phyloP scores from a whole-genome alignment of 2,329 filamentous ascomycete genomes.

The Xylariaceae sp. region DNA sequence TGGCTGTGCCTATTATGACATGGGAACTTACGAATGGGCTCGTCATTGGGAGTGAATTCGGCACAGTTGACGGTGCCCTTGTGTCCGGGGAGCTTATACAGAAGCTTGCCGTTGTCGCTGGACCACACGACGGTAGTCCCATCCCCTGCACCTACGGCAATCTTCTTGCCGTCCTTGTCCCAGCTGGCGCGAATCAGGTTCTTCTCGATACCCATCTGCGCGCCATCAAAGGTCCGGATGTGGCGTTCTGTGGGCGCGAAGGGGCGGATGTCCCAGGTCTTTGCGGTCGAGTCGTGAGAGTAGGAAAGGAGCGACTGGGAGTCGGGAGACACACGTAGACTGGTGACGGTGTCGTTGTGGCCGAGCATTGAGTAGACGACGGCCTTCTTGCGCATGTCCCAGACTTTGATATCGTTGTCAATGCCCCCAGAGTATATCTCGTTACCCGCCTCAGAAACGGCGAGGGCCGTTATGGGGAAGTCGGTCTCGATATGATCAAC shows the following conservation, averaged over 20 bases:
- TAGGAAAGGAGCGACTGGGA: constrained; percentile 87
- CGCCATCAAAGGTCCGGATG: constrained; percentile 88
- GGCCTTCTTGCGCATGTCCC: constrained; percentile 90
- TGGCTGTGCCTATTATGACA: too few relatives aligned
- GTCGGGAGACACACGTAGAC: constrained; percentile 86
- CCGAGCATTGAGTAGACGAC: constrained; percentile 84
- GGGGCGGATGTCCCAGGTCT: constrained; percentile 93
- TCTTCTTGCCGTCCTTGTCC: constrained; percentile 79
- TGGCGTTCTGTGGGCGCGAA: constrained; percentile 87
- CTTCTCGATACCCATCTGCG: constrained; percentile 80
- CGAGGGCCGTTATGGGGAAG: constrained; percentile 87
- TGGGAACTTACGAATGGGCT: constrained; percentile 74
- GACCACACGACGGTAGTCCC: constrained; percentile 92
- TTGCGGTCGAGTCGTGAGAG: constrained; percentile 87
- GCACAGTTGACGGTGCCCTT: constrained; percentile 94
- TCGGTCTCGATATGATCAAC: constrained; percentile 85
- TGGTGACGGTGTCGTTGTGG: constrained; percentile 89
- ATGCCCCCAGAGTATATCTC: constrained; percentile 94
- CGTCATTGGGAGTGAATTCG: constrained; percentile 78
- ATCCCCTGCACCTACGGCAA: constrained; percentile 86
- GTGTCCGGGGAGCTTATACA: constrained; percentile 94
- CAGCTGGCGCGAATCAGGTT: constrained; percentile 88
- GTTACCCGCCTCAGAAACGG: constrained; percentile 89
- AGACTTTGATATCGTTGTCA: constrained; percentile 95
- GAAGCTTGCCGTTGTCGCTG: constrained; percentile 76